Percentiles rank a stretch among this genome's conserved stretches.
Evolutionary conservation across 176 grass and related monocot genomes (phyloP).

Genomic region (Saccharum officinarum): DNA sequence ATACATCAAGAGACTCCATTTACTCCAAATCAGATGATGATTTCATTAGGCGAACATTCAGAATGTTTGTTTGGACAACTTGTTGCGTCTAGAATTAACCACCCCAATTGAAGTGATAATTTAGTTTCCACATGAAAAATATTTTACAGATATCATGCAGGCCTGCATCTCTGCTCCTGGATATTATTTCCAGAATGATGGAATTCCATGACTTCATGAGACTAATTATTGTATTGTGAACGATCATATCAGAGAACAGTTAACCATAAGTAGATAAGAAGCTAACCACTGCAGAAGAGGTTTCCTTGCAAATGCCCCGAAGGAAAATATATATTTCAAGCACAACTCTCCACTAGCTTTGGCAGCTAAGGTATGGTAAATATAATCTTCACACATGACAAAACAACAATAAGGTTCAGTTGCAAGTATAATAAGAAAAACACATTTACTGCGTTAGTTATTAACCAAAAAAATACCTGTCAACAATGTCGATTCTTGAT

Average conservation of each 20-base stretch:
- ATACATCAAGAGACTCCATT: background rate
- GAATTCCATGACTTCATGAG: constrained; percentile 8
- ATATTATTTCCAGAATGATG: background rate
- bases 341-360: constrained; percentile 97
- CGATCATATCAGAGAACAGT: background rate
- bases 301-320: constrained; percentile 91
- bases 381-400: constrained; percentile 72
- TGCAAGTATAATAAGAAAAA: constrained; percentile 12
- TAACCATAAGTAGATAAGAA: constrained; percentile 10
- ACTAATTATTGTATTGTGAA: background rate
- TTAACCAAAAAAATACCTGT: constrained; percentile 57
- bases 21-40: background rate
- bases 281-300: constrained; percentile 91
- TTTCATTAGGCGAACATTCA: background rate
- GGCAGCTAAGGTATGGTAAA: constrained; percentile 96
- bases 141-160: background rate
- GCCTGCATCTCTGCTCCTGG: background rate
- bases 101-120: background rate
- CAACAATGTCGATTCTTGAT: constrained; percentile 68
- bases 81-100: background rate
- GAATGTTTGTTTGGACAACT: background rate
- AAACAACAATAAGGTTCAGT: constrained; percentile 20
- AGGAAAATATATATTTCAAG: constrained; percentile 92
- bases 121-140: background rate
- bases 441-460: background rate